Evolutionary conservation across 2,329 filamentous ascomycete species (phyloP).

Genomic region (Whalleya microplaca): DNA sequence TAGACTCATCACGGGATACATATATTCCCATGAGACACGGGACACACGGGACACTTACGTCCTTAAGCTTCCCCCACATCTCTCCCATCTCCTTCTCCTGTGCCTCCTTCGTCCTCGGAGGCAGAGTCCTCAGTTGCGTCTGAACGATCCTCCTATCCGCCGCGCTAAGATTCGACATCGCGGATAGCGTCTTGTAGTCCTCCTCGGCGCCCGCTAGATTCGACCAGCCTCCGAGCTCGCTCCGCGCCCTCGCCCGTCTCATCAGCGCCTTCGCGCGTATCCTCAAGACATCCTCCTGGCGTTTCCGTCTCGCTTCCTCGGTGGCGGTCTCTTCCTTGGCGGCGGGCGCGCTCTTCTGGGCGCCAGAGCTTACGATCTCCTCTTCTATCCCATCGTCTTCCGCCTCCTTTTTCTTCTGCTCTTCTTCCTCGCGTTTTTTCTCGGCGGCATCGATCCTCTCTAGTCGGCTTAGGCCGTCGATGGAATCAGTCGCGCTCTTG

Average conservation of each 20-base stretch:
- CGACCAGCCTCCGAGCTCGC: constrained; percentile 76
- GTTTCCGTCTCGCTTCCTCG: constrained; percentile 40
- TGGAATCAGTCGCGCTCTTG: constrained; percentile 70
- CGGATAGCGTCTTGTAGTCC: constrained; percentile 74
- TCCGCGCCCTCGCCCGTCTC: constrained; percentile 73
- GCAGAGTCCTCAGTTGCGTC: constrained; percentile 67
- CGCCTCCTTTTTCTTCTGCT: constrained; percentile 43
- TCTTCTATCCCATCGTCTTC: constrained; percentile 55
- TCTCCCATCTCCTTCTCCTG: constrained; percentile 89
- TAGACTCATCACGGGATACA: not conserved
- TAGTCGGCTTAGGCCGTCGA: constrained; percentile 73
- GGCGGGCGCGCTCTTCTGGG: constrained; percentile 52
- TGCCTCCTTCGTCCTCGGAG: constrained; percentile 71
- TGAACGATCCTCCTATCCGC: constrained; percentile 72
- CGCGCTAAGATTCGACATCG: constrained; percentile 62
- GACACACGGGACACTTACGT: constrained; percentile 52
- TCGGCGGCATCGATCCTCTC: constrained; percentile 39
- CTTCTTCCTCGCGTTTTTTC: constrained; percentile 48
- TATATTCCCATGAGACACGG: too few species aligned
- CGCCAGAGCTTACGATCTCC: constrained; percentile 63
- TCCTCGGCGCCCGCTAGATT: constrained; percentile 76
- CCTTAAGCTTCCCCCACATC: constrained; percentile 97
- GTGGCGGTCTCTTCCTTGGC: constrained; percentile 34
- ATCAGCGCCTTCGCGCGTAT: constrained; percentile 84
- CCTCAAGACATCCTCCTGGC: constrained; percentile 68